Evolutionary conservation across 2,329 filamentous ascomycete species (phyloP).

Genomic region (Dactylellina leptospora): DNA sequence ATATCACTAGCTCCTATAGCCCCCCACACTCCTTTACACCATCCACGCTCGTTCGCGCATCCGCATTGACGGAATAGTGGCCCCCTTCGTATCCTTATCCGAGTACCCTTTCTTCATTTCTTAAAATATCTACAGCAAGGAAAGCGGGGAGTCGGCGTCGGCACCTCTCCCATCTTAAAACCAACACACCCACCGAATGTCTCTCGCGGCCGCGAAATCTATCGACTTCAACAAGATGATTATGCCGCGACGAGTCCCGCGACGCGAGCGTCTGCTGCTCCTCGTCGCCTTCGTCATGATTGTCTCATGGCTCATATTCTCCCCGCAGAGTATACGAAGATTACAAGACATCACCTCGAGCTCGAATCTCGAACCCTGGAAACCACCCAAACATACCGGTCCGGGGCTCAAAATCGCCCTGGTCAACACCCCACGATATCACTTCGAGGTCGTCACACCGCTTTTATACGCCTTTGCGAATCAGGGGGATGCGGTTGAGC

Average conservation of each 20-base stretch:
- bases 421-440: slow-evolving; percentile 49
- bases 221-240: slow-evolving; percentile 25
- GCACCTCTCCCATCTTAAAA: too few species aligned
- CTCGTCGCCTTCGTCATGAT: slow-evolving; percentile 16
- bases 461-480: slow-evolving; percentile 46
- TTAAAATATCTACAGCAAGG: background rate
- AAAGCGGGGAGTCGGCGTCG: background rate
- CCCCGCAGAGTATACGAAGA: slow-evolving; percentile 10
- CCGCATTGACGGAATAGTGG: too few species aligned
- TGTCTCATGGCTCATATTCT: slow-evolving; percentile 23
- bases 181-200: slow-evolving; percentile 12
- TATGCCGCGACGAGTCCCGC: slow-evolving; percentile 22
- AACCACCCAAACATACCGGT: slow-evolving; percentile 43
- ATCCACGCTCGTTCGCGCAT: too few species aligned
- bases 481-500: slow-evolving; percentile 41
- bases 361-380: slow-evolving; percentile 37
- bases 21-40: too few species aligned
- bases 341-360: slow-evolving; percentile 7
- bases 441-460: slow-evolving; percentile 52
- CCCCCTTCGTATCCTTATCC: background rate
- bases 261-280: slow-evolving; percentile 40
- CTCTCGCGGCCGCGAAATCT: slow-evolving; percentile 1
- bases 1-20: slow-evolving; percentile 25
- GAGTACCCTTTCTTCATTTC: background rate
- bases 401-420: slow-evolving; percentile 49